Percentiles rank a stretch among this genome's conserved stretches.
Conservation (phyloP, 73 alveolate genomes). For the Tetrahymena thermophila region DNA sequence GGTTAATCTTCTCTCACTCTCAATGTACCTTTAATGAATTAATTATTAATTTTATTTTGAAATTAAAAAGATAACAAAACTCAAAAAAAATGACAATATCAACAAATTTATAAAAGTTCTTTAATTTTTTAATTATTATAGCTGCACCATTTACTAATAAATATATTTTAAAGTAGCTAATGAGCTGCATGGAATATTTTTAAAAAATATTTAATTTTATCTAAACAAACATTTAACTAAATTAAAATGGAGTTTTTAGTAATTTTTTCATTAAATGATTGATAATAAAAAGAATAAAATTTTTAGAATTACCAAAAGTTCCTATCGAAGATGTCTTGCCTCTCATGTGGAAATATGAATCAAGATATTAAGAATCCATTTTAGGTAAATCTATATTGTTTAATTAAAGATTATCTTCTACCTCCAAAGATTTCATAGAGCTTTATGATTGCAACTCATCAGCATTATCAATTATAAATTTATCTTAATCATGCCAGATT, state of each 20-base stretch:
- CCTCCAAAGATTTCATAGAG: neutral
- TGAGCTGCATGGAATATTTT: too few relatives aligned
- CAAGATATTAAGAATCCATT: neutral
- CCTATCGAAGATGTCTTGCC: neutral
- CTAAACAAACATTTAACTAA: too few relatives aligned
- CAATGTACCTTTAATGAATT: neutral
- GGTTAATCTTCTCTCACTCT: neutral
- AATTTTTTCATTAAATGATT: too few relatives aligned
- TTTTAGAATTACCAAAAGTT: neutral
- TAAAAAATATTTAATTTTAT: too few relatives aligned
- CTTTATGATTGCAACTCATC: neutral
- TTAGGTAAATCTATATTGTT: neutral
- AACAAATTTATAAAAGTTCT: too few relatives aligned
- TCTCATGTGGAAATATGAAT: neutral
- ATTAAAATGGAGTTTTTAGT: too few relatives aligned
- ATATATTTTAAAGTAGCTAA: too few relatives aligned
- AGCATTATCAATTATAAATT: neutral
- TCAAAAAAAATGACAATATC: neutral
- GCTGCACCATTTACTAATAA: too few relatives aligned
- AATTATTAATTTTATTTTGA: neutral
- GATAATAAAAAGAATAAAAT: too few relatives aligned
- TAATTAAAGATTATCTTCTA: neutral
- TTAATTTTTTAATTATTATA: too few relatives aligned
- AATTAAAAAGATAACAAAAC: neutral
- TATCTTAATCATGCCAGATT: neutral